Base-by-base conservation (phyloP, 495 filamentous ascomycete species). In the Talaromyces liani region DNA sequence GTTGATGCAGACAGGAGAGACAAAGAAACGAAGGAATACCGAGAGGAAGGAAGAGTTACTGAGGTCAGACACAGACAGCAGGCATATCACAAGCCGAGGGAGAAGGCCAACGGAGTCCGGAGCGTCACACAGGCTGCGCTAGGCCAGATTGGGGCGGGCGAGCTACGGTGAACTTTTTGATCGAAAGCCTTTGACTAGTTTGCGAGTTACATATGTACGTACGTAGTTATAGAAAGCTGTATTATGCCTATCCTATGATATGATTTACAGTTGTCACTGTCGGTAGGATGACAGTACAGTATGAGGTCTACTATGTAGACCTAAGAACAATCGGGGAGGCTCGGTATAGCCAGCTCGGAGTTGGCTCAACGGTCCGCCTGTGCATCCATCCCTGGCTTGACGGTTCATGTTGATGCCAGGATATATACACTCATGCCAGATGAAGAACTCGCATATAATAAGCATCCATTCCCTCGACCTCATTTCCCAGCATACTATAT, bases 31-130 rank as follows among this genome's bases (percentile, higher is more conserved):
- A 63, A 27, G 12, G 36, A 41, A 47, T 54, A 66, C 54, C 55
- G 20, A 65, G 61, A 65, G 65, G 51, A 51, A 54, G 64, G 67
- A 31, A 41, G 62, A 2, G 53, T 14, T 22, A 4, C 18, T 49
- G 45, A 49, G 45, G 45, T 49, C 29, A 31, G 29, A 6, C 29
- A 29, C 29, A 31, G 29, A 4, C 45, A 49, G 45, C 36, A 16
- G 36, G 36, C 36, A 41, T 49, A 56, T 56, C 53, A 56, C 53
- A 27, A 65, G 65, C 33, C 57, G 57, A 59, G 29, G 57, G 57
- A 41, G 57, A 39, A 29, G 18, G 10, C 51, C 20, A 56, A 14
- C 53, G 53, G 53, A 56, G 24, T 27, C 53, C 53, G 53, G 53
- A 56, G 53, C 22, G 53, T 29, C 1, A 29, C 27, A 56, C 27